phyloP scores from a whole-genome alignment of 495 filamentous ascomycete species.

The Saxophila tyrrhenica region DNA sequence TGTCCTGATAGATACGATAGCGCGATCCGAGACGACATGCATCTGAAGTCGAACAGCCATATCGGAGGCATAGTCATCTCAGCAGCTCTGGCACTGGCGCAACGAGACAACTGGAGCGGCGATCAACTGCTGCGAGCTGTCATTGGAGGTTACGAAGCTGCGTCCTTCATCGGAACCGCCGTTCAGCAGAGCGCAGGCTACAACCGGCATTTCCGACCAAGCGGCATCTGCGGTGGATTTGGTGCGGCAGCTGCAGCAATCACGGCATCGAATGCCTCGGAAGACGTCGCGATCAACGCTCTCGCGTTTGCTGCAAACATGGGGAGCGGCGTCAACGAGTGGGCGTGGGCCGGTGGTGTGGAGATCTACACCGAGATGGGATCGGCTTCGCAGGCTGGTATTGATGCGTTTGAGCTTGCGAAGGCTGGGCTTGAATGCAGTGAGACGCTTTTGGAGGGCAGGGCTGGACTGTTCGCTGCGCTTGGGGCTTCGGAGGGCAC shows the following conservation, averaged over 20 bases:
- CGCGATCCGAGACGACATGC: conserved; percentile 1
- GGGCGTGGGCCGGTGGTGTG: background rate
- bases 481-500: background rate
- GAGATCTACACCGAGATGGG: background rate
- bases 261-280: background rate
- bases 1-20: too few relatives aligned
- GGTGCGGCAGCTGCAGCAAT: background rate
- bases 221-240: background rate
- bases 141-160: background rate
- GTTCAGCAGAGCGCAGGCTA: background rate
- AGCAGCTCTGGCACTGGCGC: background rate
- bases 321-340: background rate
- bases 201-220: background rate
- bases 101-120: background rate
- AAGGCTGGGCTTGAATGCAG: background rate
- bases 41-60: background rate
- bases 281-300: background rate
- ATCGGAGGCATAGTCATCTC: background rate
- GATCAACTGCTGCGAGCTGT: background rate
- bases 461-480: background rate
- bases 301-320: background rate
- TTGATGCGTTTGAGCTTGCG: background rate
- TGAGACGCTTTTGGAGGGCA: background rate
- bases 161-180: background rate
- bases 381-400: background rate